phyloP scores from a whole-genome alignment of 371 early-diverging fungal genomes.

The Apophysomyces elegans region DNA sequence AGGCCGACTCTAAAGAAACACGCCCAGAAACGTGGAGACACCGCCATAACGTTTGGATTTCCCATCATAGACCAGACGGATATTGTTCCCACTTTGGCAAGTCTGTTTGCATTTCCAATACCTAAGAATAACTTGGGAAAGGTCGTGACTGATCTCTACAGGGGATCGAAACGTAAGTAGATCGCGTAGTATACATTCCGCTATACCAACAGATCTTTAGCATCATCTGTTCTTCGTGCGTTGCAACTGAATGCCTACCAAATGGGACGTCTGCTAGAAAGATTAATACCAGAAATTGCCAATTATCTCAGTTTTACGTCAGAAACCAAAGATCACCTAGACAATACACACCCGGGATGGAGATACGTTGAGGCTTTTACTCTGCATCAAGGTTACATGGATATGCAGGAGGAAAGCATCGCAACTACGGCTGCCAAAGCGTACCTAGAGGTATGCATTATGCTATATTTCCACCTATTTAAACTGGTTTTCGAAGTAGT shows the following conservation, averaged over 20 bases:
- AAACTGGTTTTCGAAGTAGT: constrained; percentile 26
- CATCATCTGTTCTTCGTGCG: constrained; percentile 48
- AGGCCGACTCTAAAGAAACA: constrained; percentile 29
- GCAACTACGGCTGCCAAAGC: constrained; percentile 25
- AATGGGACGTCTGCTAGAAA: constrained; percentile 40
- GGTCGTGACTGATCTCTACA: constrained; percentile 71
- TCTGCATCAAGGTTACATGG: constrained; percentile 21
- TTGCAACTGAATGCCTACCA: constrained; percentile 69
- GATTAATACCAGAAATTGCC: constrained; percentile 18
- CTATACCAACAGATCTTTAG: constrained; percentile 13
- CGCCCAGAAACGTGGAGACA: neutral
- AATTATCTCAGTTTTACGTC: constrained; percentile 18
- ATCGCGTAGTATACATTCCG: neutral
- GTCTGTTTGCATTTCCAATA: constrained; percentile 84
- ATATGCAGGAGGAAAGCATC: neutral
- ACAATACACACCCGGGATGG: neutral
- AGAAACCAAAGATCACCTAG: neutral
- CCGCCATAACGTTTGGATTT: constrained; percentile 18
- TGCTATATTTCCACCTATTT: neutral
- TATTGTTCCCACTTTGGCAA: constrained; percentile 86
- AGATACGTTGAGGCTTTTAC: constrained; percentile 21
- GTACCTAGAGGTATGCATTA: constrained; percentile 38
- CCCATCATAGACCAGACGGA: constrained; percentile 82
- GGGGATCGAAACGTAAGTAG: constrained; percentile 25
- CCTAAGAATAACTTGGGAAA: constrained; percentile 92